phyloP scores from a whole-genome alignment of 1,284 basidiomycete genomes.

The Pyrrhoderma noxium region DNA sequence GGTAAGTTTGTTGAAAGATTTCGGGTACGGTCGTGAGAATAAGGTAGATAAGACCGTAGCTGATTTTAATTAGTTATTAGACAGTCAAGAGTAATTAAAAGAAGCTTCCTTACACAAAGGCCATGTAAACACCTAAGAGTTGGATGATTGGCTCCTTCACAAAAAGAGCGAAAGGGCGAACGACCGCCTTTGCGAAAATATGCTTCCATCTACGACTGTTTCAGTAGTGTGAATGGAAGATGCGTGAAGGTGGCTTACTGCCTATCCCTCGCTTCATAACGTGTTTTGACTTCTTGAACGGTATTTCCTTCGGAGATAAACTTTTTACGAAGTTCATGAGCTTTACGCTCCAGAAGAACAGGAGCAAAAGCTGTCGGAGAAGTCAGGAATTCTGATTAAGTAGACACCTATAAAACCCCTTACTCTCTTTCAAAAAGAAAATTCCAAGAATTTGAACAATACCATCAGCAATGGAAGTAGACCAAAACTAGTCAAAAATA shows the following conservation, averaged over 20 bases:
- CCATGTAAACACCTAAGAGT: constrained; percentile 40
- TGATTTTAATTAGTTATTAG: constrained; percentile 35
- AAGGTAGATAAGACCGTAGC: constrained; percentile 29
- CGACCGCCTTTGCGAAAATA: constrained; percentile 32
- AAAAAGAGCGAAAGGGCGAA: constrained; percentile 41
- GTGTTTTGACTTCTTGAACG: constrained; percentile 23
- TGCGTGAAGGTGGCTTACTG: not conserved
- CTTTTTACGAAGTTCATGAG: constrained; percentile 31
- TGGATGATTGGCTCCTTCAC: constrained; percentile 39
- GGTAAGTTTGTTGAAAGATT: constrained; percentile 51
- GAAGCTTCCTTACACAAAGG: constrained; percentile 35
- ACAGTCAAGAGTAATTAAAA: not conserved
- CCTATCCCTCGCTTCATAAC: constrained; percentile 25
- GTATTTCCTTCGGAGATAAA: constrained; percentile 19
- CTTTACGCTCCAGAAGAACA: constrained; percentile 41
- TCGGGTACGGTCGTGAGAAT: constrained; percentile 48
- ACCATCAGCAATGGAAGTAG: constrained; percentile 33
- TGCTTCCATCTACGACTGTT: constrained; percentile 27
- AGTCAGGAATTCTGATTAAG: not conserved
- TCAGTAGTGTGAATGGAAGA: not conserved
- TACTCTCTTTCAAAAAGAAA: constrained; percentile 41
- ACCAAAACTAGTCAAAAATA: constrained; percentile 37
- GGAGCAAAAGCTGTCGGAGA: constrained; percentile 34
- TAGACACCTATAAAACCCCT: constrained; percentile 9
- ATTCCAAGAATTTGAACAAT: constrained; percentile 34